These are phyloP conservation scores for Forsythia viridissima DNA, from an alignment of 257 asterid genomes.

Conservation along the genomic window DNA sequence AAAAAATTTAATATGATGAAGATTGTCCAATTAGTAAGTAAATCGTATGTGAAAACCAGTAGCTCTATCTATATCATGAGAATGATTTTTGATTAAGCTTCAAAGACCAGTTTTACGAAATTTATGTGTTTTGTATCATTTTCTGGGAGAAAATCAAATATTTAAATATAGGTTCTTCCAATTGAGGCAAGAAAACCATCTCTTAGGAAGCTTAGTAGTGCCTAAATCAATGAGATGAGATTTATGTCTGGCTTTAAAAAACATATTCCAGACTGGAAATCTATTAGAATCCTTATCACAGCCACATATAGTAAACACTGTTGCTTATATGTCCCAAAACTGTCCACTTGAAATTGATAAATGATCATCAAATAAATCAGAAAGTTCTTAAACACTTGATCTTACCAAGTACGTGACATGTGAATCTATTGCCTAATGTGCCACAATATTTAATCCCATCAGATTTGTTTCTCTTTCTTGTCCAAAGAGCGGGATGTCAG, in stretches of 20 bases:
- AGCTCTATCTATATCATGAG: conserved; percentile 9
- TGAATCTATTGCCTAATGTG: neutral
- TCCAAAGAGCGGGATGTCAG: neutral
- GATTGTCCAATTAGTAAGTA: neutral
- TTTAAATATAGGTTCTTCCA: neutral
- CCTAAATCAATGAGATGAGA: conserved; percentile 4
- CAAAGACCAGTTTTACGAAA: neutral
- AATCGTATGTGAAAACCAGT: neutral
- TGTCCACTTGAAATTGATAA: conserved; percentile 2
- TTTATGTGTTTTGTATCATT: neutral
- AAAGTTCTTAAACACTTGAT: neutral
- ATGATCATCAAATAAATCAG: neutral
- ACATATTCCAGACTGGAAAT: neutral
- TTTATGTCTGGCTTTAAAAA: neutral
- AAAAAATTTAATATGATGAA: conserved; percentile 8
- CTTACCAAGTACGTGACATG: neutral
- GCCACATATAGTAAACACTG: neutral
- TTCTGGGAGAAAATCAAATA: neutral
- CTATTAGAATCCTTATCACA: neutral
- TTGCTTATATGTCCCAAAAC: neutral
- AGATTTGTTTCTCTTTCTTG: neutral
- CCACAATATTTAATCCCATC: neutral
- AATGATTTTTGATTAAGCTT: neutral
- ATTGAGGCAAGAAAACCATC: neutral
- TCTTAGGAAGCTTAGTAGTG: neutral